These are phyloP conservation scores for Blastocystis sp. DNA, from an alignment of 352 stramenopile species.

Conservation along the genomic window DNA sequence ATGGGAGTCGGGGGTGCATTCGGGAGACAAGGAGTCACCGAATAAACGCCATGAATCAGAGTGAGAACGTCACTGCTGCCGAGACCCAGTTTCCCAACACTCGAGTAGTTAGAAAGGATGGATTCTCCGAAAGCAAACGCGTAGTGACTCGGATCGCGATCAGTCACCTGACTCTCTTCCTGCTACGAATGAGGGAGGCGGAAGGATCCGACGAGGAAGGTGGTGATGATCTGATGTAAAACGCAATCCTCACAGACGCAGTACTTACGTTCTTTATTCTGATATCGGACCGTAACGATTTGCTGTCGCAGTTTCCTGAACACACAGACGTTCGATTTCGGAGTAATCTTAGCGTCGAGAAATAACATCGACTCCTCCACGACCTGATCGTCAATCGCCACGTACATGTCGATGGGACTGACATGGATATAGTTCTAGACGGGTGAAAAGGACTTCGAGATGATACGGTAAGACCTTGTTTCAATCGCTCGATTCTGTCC, in stretches of 20 bases:
- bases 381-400: neutral
- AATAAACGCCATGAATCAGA: neutral
- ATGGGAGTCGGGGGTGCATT: too few species aligned
- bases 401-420: neutral
- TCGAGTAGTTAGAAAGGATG: neutral
- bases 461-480: neutral
- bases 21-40: neutral
- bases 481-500: neutral
- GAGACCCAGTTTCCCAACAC: neutral
- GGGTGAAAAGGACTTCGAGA: too few species aligned
- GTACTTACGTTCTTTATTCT: neutral
- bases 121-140: neutral
- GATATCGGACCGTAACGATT: neutral
- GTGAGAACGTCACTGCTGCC: neutral
- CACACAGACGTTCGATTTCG: neutral
- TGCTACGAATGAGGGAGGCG: neutral
- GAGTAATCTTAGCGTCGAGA: neutral
- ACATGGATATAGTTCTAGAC: neutral
- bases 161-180: neutral
- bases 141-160: neutral
- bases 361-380: neutral
- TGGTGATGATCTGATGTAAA: neutral
- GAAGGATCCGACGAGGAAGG: neutral
- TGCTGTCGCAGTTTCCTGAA: neutral
- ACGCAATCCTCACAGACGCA: neutral